Evolutionary conservation across 257 asterid genomes (phyloP).

Genomic region (Solanum medicagineum): DNA sequence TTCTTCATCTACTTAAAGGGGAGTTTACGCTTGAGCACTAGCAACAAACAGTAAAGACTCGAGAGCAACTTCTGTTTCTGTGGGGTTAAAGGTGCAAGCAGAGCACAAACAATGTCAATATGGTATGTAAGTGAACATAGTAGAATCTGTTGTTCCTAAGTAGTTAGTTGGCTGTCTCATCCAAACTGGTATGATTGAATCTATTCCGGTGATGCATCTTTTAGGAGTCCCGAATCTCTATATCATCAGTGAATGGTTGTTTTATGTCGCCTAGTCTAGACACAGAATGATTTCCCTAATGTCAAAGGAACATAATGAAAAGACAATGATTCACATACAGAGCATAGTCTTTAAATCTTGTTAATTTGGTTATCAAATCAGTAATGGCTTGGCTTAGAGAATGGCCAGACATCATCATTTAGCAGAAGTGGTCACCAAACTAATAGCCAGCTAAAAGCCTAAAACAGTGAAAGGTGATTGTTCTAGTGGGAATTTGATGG

Average conservation of each 20-base stretch:
- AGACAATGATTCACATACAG: not conserved
- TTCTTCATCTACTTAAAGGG: conserved; percentile 18
- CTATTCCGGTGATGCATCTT: conserved; percentile 7
- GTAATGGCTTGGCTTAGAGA: not conserved
- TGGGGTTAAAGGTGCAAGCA: conserved; percentile 9
- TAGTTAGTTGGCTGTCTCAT: not conserved
- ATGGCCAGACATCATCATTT: not conserved
- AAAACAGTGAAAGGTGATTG: not conserved
- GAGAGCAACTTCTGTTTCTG: conserved; percentile 14
- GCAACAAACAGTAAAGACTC: conserved; percentile 62
- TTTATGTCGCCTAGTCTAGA: conserved; percentile 21
- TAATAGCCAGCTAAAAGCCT: not conserved
- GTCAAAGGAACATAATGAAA: not conserved
- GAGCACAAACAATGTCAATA: conserved; percentile 5
- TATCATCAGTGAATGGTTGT: conserved; percentile 7
- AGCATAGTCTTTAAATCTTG: not conserved
- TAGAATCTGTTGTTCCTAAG: conserved; percentile 6
- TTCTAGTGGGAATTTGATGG: not conserved
- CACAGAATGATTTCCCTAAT: conserved; percentile 15
- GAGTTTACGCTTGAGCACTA: conserved; percentile 37
- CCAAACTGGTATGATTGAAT: conserved; percentile 1
- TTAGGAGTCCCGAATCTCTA: conserved; percentile 2
- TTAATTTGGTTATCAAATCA: not conserved
- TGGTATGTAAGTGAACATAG: not conserved
- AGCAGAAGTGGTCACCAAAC: not conserved